A percentile compares a stretch with the other conserved stretches of the same genome.
Conservation (phyloP, 495 filamentous ascomycete genomes). For the Lasiosphaeria hispida region DNA sequence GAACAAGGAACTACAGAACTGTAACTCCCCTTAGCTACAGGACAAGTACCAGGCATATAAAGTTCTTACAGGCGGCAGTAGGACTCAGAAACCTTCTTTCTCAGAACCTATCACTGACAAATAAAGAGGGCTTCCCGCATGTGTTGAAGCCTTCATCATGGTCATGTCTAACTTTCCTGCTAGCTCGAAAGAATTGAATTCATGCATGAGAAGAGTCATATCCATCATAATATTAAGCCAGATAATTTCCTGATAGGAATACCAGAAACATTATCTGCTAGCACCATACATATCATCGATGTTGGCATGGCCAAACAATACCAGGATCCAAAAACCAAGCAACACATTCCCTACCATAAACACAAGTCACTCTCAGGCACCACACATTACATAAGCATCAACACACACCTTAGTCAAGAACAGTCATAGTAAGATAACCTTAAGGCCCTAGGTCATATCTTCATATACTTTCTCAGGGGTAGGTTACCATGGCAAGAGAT, state of each 20-base stretch:
- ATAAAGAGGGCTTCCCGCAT: too few species aligned
- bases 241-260: conserved; percentile 98
- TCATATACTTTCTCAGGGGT: conserved; percentile 97
- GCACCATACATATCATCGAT: conserved; percentile 98
- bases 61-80: conserved; percentile 97
- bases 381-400: conserved; percentile 99
- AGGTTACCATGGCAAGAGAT: conserved; percentile 97
- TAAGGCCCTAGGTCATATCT: conserved; percentile 96
- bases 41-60: conserved; percentile 99
- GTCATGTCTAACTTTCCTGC: conserved; percentile 13
- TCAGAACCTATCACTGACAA: background rate
- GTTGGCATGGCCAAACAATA: conserved; percentile 99
- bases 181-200: conserved; percentile 93
- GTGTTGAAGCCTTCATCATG: too few species aligned
- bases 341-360: conserved; percentile 98
- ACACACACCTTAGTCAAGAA: conserved; percentile 94
- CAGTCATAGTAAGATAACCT: conserved; percentile 96
- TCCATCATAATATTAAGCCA: conserved; percentile 98
- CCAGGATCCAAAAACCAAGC: conserved; percentile 96
- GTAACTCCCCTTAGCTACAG: conserved; percentile 93
- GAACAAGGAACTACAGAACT: conserved; percentile 99
- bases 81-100: conserved; percentile 54
- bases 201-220: conserved; percentile 98
- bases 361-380: conserved; percentile 96
- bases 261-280: conserved; percentile 86